phyloP scores from a whole-genome alignment of 2,329 filamentous ascomycete species.

The Aspergillus sp. region DNA sequence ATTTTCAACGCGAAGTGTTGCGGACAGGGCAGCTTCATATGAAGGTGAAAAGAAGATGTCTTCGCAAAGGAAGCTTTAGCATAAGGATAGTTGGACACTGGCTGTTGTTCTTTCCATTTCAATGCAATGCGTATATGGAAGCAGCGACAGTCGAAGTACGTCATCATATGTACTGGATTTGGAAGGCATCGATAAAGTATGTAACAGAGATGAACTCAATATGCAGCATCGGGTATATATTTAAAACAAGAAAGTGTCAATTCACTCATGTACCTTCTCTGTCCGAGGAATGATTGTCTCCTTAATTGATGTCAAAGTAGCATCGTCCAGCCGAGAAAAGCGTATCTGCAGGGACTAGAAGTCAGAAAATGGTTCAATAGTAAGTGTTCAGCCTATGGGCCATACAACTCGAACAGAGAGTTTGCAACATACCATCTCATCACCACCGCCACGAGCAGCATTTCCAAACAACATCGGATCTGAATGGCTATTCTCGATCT shows the following conservation, averaged over 20 bases:
- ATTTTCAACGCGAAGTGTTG: constrained; percentile 15
- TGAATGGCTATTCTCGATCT: constrained; percentile 69
- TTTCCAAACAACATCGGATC: constrained; percentile 75
- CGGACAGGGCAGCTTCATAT: constrained; percentile 3
- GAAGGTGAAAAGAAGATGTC: neutral
- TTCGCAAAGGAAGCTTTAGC: neutral
- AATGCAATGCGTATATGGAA: neutral
- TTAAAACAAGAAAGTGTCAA: constrained; percentile 11
- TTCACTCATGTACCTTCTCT: constrained; percentile 18
- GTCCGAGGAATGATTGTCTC: constrained; percentile 29
- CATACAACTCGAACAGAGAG: neutral
- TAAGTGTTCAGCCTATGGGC: too few relatives aligned
- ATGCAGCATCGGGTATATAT: constrained; percentile 16
- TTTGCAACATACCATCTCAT: constrained; percentile 61
- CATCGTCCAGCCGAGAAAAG: constrained; percentile 33
- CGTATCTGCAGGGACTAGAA: constrained; percentile 28
- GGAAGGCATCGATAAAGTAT: neutral
- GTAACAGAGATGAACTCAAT: neutral
- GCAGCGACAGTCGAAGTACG: neutral
- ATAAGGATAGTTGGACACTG: neutral
- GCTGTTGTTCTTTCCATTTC: neutral
- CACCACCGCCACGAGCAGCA: constrained; percentile 48
- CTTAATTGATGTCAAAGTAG: constrained; percentile 28
- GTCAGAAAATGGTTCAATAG: constrained; percentile 5
- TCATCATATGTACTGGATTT: too few relatives aligned